Conservation (phyloP, 371 early-diverging fungal genomes). For the Syncephalastrum racemosum region DNA sequence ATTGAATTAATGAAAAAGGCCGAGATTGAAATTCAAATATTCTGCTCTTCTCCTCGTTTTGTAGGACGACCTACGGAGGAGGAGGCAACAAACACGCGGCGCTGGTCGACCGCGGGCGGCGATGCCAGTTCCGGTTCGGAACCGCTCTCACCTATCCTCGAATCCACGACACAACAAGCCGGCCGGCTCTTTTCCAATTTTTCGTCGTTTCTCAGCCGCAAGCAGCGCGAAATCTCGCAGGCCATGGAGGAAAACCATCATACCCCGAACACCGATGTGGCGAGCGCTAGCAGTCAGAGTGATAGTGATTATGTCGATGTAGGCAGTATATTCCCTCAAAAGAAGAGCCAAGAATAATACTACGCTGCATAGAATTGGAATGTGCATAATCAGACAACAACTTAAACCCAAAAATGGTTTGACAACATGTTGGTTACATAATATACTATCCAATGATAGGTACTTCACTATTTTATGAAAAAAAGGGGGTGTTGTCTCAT, state of each 20-base stretch:
- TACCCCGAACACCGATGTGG: constrained; percentile 30
- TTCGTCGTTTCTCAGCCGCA: constrained; percentile 55
- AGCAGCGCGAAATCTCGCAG: constrained; percentile 54
- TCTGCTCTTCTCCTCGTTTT: not conserved
- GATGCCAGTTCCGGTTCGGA: constrained; percentile 1
- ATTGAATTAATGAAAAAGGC: constrained; percentile 3
- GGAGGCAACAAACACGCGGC: not conserved
- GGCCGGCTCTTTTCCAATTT: constrained; percentile 56
- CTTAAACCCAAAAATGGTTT: too few species aligned
- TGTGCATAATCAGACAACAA: too few species aligned
- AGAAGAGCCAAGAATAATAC: constrained; percentile 1
- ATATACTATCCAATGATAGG: too few species aligned
- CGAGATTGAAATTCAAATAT: too few species aligned
- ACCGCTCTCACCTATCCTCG: constrained; percentile 24
- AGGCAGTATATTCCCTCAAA: too few species aligned
- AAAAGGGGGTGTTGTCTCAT: too few species aligned
- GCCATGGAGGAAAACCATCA: constrained; percentile 36
- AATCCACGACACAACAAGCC: constrained; percentile 54
- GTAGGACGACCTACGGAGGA: not conserved
- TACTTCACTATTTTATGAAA: too few species aligned
- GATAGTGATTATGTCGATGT: too few species aligned
- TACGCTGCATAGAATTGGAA: not conserved
- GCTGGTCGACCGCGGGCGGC: constrained; percentile 9
- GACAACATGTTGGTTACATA: too few species aligned
- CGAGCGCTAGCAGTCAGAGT: constrained; percentile 4